Conservation (phyloP, 306 rosid genomes). For the Phaseolus lunatus region DNA sequence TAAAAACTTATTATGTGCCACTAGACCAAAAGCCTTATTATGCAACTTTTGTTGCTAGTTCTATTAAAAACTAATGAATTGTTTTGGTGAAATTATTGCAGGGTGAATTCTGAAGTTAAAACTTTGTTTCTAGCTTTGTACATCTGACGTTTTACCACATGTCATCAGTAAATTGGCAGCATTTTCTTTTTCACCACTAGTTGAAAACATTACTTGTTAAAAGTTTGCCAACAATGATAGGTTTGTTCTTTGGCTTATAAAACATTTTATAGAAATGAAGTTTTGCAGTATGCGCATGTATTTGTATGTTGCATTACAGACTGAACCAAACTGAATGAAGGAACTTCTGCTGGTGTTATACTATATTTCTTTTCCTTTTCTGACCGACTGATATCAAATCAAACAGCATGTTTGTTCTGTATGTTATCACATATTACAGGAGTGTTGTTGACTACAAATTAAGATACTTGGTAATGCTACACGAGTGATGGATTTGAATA, state of each 20-base stretch:
- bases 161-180: background rate
- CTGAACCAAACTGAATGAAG: no score
- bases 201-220: background rate
- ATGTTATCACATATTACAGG: no score
- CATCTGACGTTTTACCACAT: background rate
- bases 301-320: no score
- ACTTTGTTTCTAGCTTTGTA: background rate
- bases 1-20: constrained; percentile 35
- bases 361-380: no score
- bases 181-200: background rate
- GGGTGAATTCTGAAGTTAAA: background rate
- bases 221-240: no score
- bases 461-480: background rate
- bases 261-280: no score
- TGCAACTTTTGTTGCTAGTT: background rate
- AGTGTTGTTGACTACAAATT: background rate
- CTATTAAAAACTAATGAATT: background rate
- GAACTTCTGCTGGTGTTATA: no score
- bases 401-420: constrained; percentile 17
- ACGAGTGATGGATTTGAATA: no score
- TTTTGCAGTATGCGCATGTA: no score
- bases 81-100: background rate
- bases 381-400: background rate
- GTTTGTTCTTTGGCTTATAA: no score
- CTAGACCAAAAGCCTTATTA: constrained; percentile 53